phyloP scores from a whole-genome alignment of 106 monocot genomes.

The Apostasia ramifera region DNA sequence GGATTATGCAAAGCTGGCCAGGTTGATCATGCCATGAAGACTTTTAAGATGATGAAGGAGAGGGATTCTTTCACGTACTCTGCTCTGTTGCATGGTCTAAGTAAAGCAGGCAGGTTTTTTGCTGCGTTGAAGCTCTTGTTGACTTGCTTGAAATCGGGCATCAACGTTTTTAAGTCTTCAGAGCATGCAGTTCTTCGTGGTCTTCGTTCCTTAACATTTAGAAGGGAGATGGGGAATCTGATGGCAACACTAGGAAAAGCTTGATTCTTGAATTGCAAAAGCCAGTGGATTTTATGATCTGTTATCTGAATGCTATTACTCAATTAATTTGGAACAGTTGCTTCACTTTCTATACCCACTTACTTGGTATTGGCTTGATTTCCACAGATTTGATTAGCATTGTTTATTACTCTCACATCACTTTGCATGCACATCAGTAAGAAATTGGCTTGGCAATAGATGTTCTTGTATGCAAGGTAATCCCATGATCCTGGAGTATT shows the following conservation, averaged over 20 bases:
- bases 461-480: no score
- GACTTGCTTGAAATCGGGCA: constrained; percentile 41
- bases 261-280: constrained; percentile 18
- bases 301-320: no score
- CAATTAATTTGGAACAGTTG: no score
- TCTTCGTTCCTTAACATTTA: constrained; percentile 43
- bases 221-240: constrained; percentile 49
- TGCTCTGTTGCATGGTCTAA: constrained; percentile 63
- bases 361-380: no score
- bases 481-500: no score
- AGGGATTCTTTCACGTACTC: constrained; percentile 84
- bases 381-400: no score
- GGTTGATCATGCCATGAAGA: constrained; percentile 50
- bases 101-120: constrained; percentile 39
- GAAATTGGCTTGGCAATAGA: no score
- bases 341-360: no score
- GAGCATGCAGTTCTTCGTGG: constrained; percentile 56
- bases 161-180: constrained; percentile 44
- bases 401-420: no score
- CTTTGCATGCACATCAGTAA: no score
- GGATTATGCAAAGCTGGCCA: constrained; percentile 56
- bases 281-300: background rate
- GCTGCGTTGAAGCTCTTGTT: constrained; percentile 52
- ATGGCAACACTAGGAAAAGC: constrained; percentile 31
- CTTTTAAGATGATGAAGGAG: constrained; percentile 49